Percentiles rank a stretch among this genome's conserved stretches.
phyloP scores from a whole-genome alignment of 352 stramenopile species.

The Pelagophyceae sp. region DNA sequence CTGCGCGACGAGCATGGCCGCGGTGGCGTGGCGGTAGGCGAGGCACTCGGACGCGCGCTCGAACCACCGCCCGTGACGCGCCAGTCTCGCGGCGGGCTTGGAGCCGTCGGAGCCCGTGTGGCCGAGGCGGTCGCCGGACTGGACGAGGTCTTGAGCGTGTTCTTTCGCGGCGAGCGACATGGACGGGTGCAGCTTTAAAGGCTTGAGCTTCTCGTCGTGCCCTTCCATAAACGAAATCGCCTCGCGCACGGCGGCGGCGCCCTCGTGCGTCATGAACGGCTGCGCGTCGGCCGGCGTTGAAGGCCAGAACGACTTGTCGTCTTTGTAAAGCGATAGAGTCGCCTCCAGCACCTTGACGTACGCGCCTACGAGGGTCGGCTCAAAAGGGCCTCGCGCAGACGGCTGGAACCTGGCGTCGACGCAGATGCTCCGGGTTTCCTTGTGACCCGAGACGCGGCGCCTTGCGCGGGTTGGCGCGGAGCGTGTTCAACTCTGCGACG shows the following conservation, averaged over 20 bases:
- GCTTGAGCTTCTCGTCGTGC: background rate
- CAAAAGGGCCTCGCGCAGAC: too few species aligned
- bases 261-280: slow-evolving; percentile 11
- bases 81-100: background rate
- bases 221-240: background rate
- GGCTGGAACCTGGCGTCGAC: too few species aligned
- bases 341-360: background rate
- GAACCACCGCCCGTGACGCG: slow-evolving; percentile 5
- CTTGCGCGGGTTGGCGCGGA: too few species aligned
- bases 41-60: slow-evolving; percentile 20
- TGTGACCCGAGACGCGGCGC: too few species aligned
- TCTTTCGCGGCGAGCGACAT: background rate
- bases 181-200: background rate
- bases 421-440: too few species aligned
- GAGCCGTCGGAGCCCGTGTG: slow-evolving; percentile 13
- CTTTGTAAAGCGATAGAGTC: background rate
- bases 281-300: background rate
- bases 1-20: background rate
- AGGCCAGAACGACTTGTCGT: slow-evolving; percentile 14
- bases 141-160: slow-evolving; percentile 6
- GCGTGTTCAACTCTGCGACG: background rate
- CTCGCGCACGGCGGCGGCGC: background rate
- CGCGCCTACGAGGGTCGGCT: too few species aligned
- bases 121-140: background rate
- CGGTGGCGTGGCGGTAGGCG: background rate